Evolutionary conservation across 441 rosid genomes (phyloP), one percentile per base, ranked within the genome.

Genomic region (Populus hybrid): DNA sequence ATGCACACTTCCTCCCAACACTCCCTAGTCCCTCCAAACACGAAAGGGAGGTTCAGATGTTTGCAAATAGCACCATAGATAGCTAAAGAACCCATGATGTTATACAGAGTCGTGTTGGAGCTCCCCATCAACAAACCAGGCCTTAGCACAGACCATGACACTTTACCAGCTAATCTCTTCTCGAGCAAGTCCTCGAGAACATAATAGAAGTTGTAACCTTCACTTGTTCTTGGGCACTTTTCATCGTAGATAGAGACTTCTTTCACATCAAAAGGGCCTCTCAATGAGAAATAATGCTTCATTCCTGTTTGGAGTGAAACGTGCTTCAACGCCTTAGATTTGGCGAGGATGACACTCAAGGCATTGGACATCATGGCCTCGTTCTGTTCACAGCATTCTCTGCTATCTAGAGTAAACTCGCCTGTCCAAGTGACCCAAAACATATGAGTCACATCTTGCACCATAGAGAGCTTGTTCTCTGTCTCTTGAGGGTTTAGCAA

Each of bases 361-460:
- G 92, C 92, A 79, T 95, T 88, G 80, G 75, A 61, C 85, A 93
- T 83, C 99, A 95, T 95, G 74, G 77, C 79, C 85, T 73, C 80
- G 88, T 95, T 95, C 82, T 89, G 94, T 64, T 88, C 81, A 57
- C 90, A 89, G 71, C 98, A 91, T 65, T 88, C 86, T 32, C 61
- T 80, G 81, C 74, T 87, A 21, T 93, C 93, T 12, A 85, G 78
- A 6, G 92, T 91, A 73, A 76, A 88, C 61, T 89, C 86, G 35
- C 83, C 83, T 7, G 94, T 90, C 99, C 98, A 93, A 36, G 97
- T 92, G 81, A 95, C 81, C 97, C 97, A 92, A 36, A 95, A 95
- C 79, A 89, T 75, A 76, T 95, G 97, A 42, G 92, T 93, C 85
- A 85, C 91, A 23, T 83, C 89, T 32, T 83, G 79, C 66, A 89